Base-by-base conservation (phyloP, 768 basidiomycete species). In the Lactarius pseudohatsudake region DNA sequence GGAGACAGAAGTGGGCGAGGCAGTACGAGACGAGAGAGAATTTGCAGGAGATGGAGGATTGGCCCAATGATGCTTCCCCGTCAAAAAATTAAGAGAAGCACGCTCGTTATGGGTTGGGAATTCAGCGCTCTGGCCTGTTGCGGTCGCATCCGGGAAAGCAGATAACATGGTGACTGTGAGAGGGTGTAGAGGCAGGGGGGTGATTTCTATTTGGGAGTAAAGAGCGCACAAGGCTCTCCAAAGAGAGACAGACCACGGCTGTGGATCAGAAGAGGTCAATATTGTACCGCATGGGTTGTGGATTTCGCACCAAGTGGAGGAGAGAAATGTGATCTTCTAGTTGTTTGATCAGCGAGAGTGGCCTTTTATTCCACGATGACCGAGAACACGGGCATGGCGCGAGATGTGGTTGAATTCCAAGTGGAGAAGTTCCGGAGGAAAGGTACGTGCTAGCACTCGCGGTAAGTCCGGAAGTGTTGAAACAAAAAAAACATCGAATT, bases 281-380 rank as follows among this genome's bases (percentile, higher is more conserved):
- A 15, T 30, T 6, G 47, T 16, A 47, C 11, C 41, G 41, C 62
- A 63, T 63, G 34, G 57, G 45, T 56, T 56, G 57, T 54, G 26
- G 28, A 55, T 62, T 57, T 57, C 61, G 50, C 45, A 61, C 65
- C 55, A n/a, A 32, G 40, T 62, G 47, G 50, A 54, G 47, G 50
- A 66, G 59, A 53, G 57, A 40, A 62, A 54, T 20, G 22, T 45
- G 65, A 62, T 59, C 66, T 57, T 56, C 66, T 55, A 59, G 26
- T 32, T 57, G 62, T 60, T 59, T 63, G 66, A 67, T 67, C 66
- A 64, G 62, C 66, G 57, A 67, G 58, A 7, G 66, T 59, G 58
- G 54, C 36, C 57, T 58, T 64, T 64, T 59, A 67, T 45, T 60
- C n/a, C 57, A 11, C 53, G n/a, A 30, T 43, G 58, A 59, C 66